A percentile compares a stretch with the other conserved stretches of the same genome.
Conservation (phyloP, 345 rosid species). For the Orychophragmus violaceus region DNA sequence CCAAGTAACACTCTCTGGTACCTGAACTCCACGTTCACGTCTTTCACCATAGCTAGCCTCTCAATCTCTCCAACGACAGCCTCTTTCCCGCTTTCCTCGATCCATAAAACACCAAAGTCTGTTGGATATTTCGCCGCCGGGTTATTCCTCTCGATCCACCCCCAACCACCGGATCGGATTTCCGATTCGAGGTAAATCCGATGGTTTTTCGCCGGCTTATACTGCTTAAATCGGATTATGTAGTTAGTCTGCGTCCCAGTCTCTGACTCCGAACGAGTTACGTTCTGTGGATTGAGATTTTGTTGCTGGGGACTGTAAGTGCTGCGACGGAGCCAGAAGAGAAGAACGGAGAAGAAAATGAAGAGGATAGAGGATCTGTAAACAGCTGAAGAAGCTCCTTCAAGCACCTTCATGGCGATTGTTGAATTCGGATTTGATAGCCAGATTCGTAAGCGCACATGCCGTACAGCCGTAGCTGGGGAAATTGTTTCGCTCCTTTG, state of each 20-base stretch:
- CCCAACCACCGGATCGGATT: constrained; percentile 61
- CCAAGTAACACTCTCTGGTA: constrained; percentile 64
- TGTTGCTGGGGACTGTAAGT: constrained; percentile 24
- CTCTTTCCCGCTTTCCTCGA: constrained; percentile 47
- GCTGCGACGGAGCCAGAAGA: constrained; percentile 44
- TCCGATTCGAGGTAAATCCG: constrained; percentile 50
- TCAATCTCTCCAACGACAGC: constrained; percentile 52
- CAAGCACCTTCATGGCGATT: constrained; percentile 11
- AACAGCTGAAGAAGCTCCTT: neutral
- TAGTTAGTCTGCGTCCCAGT: constrained; percentile 30
- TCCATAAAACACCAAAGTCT: constrained; percentile 68
- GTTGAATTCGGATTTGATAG: constrained; percentile 10
- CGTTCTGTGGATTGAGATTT: constrained; percentile 19
- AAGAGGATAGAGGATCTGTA: constrained; percentile 15
- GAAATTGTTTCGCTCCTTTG: constrained; percentile 9
- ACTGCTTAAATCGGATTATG: constrained; percentile 76
- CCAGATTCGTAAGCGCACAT: constrained; percentile 5
- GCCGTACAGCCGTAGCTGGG: constrained; percentile 6
- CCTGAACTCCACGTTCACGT: constrained; percentile 61
- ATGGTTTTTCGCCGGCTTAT: constrained; percentile 48
- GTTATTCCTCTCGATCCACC: constrained; percentile 78
- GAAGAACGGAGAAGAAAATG: constrained; percentile 14
- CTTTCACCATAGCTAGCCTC: constrained; percentile 60
- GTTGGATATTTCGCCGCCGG: constrained; percentile 73
- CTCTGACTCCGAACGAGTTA: constrained; percentile 14